Base-by-base conservation (phyloP, 352 stramenopile species). In the Phytophthora rubi region DNA sequence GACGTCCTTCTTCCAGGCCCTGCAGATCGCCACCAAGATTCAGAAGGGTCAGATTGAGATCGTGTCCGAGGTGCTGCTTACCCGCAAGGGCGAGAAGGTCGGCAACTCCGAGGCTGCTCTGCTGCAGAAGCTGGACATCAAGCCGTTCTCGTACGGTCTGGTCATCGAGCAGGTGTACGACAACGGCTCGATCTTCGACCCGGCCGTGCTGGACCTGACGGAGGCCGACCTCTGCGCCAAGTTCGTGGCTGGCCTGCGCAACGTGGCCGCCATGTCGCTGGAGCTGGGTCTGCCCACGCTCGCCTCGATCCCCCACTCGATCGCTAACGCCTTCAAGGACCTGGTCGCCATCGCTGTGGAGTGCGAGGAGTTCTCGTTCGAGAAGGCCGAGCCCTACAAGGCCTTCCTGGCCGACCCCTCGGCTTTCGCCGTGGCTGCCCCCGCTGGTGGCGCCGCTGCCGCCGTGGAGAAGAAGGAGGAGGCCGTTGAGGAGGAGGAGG, bases 11-110 rank as follows among this genome's bases (percentile, higher is more conserved):
- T 99, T 99, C 97, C 98, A 99, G 85, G 98, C 98, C 45, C 90
- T 99, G 66, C 86, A 93, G 75, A 99, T 99, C 79, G 91, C 95
- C 70, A 99, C 98, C 76, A 99, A 99, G 94, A 99, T 99, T 98
- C 93, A 97, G 71, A 97, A 97, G 80, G 98, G 97, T 93, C 98
- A 99, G 85, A 99, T 99, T 96, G 98, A 99, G 83, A 99, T 99
- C 84, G 97, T 98, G 48, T 93, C 92, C 59, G 94, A 99, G 74
- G 97, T 99, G 61, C 76, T 98, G 49, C 83, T 99, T 33, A 98
- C 98, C 70, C 87, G 88, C 61, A 93, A 92, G 76, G 98, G 98
- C 64, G 94, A 99, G 28, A 99, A 98, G 85, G 98, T 99, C 58
- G 96, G 93, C 49, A 98, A 98, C 80, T 99, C 97, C n/a, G 95